A percentile compares a stretch with the other conserved stretches of the same genome.
Evolutionary conservation across 73 alveolate species (phyloP).

Genomic region (Paramecium tetraurelia): DNA sequence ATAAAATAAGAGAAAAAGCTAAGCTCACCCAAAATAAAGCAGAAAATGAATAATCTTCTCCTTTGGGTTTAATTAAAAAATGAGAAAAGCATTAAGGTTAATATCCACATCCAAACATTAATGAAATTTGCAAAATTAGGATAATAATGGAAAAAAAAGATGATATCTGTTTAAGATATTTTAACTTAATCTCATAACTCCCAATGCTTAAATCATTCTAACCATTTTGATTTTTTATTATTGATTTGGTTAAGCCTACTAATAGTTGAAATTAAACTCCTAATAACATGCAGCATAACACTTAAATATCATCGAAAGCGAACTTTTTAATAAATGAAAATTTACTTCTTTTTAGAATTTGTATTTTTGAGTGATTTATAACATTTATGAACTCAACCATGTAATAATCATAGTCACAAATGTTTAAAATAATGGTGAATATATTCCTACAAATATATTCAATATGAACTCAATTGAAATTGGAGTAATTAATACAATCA

Average conservation of each 20-base stretch:
- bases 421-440: not conserved
- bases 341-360: not conserved
- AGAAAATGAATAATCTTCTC: not conserved
- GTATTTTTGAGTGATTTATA: not conserved
- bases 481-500: not conserved
- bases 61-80: not conserved
- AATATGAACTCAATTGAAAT: not conserved
- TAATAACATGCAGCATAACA: not conserved
- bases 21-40: slow-evolving; percentile 5
- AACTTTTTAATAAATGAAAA: not conserved
- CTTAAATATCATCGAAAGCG: not conserved
- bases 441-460: not conserved
- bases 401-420: not conserved
- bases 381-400: not conserved
- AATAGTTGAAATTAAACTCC: not conserved
- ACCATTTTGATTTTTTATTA: not conserved
- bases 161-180: not conserved
- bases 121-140: not conserved
- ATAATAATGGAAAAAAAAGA: not conserved
- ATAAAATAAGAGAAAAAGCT: not conserved
- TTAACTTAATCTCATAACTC: not conserved
- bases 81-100: not conserved
- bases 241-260: not conserved
- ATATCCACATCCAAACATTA: slow-evolving; percentile 22
- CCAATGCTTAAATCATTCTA: not conserved